phyloP scores from a whole-genome alignment of 495 filamentous ascomycete genomes.

The Podospora australis region DNA sequence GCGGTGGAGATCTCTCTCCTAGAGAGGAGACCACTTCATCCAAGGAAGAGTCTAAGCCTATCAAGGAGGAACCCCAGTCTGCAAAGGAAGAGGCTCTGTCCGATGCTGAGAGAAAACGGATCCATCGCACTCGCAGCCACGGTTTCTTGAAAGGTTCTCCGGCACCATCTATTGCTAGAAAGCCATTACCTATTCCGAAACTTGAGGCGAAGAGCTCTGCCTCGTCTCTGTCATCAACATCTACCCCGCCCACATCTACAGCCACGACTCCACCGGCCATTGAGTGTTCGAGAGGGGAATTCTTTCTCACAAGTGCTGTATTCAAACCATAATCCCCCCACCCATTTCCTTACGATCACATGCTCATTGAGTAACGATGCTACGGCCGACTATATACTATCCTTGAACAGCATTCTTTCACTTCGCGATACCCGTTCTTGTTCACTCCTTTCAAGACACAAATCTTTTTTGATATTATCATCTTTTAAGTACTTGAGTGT shows the following conservation, averaged over 20 bases:
- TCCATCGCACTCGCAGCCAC: constrained; percentile 36
- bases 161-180: constrained; percentile 4
- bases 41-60: constrained; percentile 1
- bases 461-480: neutral
- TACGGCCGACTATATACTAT: constrained; percentile 8
- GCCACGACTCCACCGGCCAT: neutral
- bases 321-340: constrained; percentile 24
- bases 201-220: constrained; percentile 21
- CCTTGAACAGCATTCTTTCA: neutral
- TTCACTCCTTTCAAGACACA: neutral
- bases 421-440: neutral
- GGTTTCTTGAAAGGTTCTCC: constrained; percentile 28
- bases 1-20: constrained; percentile 16
- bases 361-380: constrained; percentile 3
- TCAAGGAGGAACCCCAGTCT: neutral
- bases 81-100: constrained; percentile 10
- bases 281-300: constrained; percentile 12
- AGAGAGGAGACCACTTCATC: constrained; percentile 3
- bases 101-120: constrained; percentile 22
- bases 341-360: neutral
- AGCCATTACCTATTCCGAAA: constrained; percentile 12
- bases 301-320: constrained; percentile 41
- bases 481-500: neutral
- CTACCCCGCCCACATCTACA: constrained; percentile 1
- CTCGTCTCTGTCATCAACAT: constrained; percentile 13